Conservation (phyloP, 352 stramenopile genomes). For the Phytophthora melonis region DNA sequence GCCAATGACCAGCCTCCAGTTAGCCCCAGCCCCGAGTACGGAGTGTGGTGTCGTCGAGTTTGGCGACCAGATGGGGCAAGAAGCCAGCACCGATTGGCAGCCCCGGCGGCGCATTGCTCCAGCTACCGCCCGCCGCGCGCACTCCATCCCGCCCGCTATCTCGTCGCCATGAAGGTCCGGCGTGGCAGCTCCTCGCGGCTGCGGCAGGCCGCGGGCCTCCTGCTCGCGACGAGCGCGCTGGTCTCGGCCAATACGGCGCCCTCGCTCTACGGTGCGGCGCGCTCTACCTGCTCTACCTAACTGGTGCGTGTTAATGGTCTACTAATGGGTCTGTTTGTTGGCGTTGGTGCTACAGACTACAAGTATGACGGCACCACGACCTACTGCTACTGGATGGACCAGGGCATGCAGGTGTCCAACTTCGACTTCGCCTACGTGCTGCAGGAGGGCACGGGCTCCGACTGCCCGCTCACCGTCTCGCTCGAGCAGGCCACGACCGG, state of each 20-base stretch:
- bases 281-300: neutral
- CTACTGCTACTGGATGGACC: conserved; percentile 86
- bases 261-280: conserved; percentile 61
- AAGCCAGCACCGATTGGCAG: conserved; percentile 36
- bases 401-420: conserved; percentile 75
- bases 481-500: conserved; percentile 57
- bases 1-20: neutral
- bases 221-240: conserved; percentile 32
- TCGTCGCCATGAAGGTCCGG: conserved; percentile 42
- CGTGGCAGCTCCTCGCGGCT: conserved; percentile 29
- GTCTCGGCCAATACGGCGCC: conserved; percentile 41
- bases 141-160: conserved; percentile 10
- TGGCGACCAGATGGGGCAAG: conserved; percentile 32
- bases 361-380: conserved; percentile 76
- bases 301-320: conserved; percentile 24
- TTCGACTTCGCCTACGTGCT: conserved; percentile 78
- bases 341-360: conserved; percentile 55
- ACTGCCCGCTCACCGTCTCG: conserved; percentile 72
- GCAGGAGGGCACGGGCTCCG: conserved; percentile 44
- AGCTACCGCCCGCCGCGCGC: conserved; percentile 22
- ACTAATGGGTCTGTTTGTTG: neutral
- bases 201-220: conserved; percentile 25
- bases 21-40: neutral
- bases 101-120: conserved; percentile 22
- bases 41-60: neutral